Evolutionary conservation across 108 stramenopile genomes (phyloP).

Genomic region (Hondaea fermentalgiana): DNA sequence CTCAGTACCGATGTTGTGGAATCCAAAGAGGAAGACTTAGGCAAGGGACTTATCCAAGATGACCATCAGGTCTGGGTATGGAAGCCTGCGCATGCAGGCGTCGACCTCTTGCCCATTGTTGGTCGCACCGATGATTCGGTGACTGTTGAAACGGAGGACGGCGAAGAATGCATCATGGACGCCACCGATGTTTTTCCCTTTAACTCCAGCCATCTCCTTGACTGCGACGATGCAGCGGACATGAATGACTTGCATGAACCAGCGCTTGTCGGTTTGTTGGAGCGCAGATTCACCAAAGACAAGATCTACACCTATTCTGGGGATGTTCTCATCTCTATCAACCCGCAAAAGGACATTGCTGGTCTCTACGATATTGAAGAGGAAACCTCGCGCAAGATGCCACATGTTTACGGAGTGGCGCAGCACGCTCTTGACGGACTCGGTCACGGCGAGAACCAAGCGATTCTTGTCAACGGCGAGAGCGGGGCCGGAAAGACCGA

Average conservation of each 20-base stretch:
- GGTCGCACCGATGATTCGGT: not conserved
- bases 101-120: not conserved
- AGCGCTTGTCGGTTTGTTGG: not conserved
- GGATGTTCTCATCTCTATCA: conserved; percentile 7
- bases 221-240: conserved; percentile 39
- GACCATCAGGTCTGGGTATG: not conserved
- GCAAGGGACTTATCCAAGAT: not conserved
- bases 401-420: not conserved
- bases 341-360: not conserved
- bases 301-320: not conserved
- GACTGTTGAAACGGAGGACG: not conserved
- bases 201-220: not conserved
- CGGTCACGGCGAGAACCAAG: not conserved
- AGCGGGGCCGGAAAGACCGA: conserved; percentile 34
- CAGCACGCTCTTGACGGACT: not conserved
- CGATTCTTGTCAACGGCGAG: conserved; percentile 26
- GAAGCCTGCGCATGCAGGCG: not conserved
- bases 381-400: not conserved
- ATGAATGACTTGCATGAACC: conserved; percentile 28
- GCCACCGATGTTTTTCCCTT: not conserved
- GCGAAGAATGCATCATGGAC: not conserved
- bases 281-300: not conserved
- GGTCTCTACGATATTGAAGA: not conserved
- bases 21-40: not conserved
- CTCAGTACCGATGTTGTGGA: too few species aligned